Percentiles rank a stretch among this genome's conserved stretches.
These are phyloP conservation scores for Talaromyces sp. DNA, from an alignment of 2,329 filamentous ascomycete species.

Conservation along the genomic window DNA sequence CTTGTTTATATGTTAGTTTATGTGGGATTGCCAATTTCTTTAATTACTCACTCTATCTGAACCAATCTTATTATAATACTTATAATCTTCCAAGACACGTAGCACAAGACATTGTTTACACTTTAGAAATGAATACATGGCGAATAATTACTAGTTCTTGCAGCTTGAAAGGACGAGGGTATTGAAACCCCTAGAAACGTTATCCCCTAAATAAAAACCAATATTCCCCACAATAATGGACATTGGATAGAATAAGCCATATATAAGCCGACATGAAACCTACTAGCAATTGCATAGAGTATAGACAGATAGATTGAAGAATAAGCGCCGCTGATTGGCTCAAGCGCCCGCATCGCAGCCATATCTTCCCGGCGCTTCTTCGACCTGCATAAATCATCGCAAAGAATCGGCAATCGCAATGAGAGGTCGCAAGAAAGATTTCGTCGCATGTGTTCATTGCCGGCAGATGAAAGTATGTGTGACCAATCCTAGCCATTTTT, in stretches of 20 bases:
- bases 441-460: slow-evolving; percentile 12
- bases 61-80: background rate
- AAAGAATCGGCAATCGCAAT: background rate
- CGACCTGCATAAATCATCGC: background rate
- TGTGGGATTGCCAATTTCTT: background rate
- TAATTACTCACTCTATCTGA: background rate
- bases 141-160: background rate
- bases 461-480: slow-evolving; percentile 14
- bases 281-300: no score
- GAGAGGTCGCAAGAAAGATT: slow-evolving; percentile 11
- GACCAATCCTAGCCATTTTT: background rate
- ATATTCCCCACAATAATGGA: background rate
- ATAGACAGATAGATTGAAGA: background rate
- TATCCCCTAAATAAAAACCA: background rate
- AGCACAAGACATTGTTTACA: background rate
- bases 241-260: background rate
- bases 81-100: background rate
- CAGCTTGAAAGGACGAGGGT: background rate
- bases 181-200: background rate
- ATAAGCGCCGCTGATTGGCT: background rate
- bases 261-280: background rate
- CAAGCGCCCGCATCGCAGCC: background rate
- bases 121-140: background rate
- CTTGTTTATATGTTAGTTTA: background rate
- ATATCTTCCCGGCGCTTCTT: background rate